Conservation (phyloP, 164 flowering plant genomes). For the Hamamelis virginiana region DNA sequence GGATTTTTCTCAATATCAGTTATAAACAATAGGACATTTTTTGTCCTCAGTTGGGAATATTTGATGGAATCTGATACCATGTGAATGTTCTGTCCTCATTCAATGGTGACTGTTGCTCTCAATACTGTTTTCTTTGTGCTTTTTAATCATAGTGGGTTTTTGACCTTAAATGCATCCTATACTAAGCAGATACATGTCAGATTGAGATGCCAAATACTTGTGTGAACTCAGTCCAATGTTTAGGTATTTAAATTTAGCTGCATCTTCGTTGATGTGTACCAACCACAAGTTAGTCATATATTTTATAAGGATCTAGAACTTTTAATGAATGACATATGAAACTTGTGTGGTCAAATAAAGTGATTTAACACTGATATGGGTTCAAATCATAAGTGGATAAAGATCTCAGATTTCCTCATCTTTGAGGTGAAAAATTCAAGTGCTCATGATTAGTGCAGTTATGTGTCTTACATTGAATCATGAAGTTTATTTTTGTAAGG, state of each 20-base stretch:
- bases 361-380: too few species aligned
- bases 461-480: too few species aligned
- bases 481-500: not conserved
- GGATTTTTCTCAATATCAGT: not conserved
- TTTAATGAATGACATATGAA: too few species aligned
- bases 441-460: too few species aligned
- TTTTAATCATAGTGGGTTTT: not conserved
- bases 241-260: not conserved
- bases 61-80: too few species aligned
- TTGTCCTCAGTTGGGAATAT: too few species aligned
- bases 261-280: not conserved
- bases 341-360: too few species aligned
- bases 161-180: not conserved
- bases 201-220: not conserved
- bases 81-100: not conserved
- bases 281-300: not conserved
- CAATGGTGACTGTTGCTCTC: not conserved
- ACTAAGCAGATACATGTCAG: not conserved
- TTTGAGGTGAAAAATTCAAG: too few species aligned
- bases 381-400: too few species aligned
- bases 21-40: not conserved
- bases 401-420: too few species aligned
- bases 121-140: not conserved
- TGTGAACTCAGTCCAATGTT: not conserved
- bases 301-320: too few species aligned